Percentiles rank a stretch among this genome's conserved stretches.
Evolutionary conservation across 495 filamentous ascomycete genomes (phyloP).

Genomic region (Aspergillus affinis): DNA sequence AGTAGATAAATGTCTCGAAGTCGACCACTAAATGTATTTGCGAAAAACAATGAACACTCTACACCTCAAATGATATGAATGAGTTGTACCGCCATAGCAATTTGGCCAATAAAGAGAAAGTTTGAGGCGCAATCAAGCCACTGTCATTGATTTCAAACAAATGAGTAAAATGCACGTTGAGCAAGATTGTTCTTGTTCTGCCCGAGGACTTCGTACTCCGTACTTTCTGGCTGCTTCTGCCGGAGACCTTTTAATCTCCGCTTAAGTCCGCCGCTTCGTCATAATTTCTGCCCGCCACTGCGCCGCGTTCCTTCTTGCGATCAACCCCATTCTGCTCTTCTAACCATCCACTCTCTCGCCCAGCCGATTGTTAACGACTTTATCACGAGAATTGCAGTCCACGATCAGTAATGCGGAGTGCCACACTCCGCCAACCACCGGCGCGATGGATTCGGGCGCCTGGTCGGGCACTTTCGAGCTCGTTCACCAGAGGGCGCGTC

Average conservation of each 20-base stretch:
- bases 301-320: background rate
- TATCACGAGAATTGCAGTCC: background rate
- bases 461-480: slow-evolving; percentile 32
- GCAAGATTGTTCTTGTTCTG: no score
- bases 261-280: slow-evolving; percentile 37
- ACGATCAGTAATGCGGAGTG: slow-evolving; percentile 31
- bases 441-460: slow-evolving; percentile 24
- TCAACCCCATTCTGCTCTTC: background rate
- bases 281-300: slow-evolving; percentile 12
- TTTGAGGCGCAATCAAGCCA: no score
- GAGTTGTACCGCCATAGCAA: no score
- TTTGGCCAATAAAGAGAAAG: no score
- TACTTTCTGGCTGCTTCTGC: slow-evolving; percentile 5
- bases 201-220: no score
- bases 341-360: background rate
- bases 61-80: no score
- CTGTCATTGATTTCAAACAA: no score
- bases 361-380: no score
- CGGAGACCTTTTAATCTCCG: slow-evolving; percentile 29
- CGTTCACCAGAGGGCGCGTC: slow-evolving; percentile 27
- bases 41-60: no score
- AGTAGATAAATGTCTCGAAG: no score
- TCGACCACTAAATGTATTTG: no score
- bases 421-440: slow-evolving; percentile 25
- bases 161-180: no score